These are phyloP conservation scores for Inga laurina DNA, from an alignment of 306 rosid species.

Conservation along the genomic window DNA sequence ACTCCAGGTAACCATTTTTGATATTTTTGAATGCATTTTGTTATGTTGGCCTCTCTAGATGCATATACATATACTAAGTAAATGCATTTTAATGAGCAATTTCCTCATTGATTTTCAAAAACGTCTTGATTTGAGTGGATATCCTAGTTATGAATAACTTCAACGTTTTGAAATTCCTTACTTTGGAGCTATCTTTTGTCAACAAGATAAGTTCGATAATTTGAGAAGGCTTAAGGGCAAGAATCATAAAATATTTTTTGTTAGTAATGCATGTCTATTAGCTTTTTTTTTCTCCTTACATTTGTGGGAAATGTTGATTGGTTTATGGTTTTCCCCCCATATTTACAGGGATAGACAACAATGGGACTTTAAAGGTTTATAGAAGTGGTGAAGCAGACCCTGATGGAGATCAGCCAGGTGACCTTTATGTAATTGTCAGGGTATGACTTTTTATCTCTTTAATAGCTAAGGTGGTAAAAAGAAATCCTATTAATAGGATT, in stretches of 20 bases:
- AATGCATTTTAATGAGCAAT: slow-evolving; percentile 5
- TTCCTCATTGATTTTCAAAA: not conserved
- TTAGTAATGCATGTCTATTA: slow-evolving; percentile 1
- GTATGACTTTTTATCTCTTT: slow-evolving; percentile 31
- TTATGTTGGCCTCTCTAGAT: slow-evolving; percentile 9
- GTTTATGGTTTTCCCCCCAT: slow-evolving; percentile 7
- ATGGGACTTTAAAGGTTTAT: slow-evolving; percentile 58
- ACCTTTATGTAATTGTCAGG: slow-evolving; percentile 74
- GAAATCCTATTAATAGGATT: too few relatives aligned
- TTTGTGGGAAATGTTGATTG: slow-evolving; percentile 18
- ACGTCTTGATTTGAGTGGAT: not conserved
- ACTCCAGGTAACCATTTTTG: slow-evolving; percentile 53
- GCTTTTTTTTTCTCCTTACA: not conserved
- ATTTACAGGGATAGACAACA: slow-evolving; percentile 72
- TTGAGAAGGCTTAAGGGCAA: not conserved
- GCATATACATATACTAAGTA: not conserved
- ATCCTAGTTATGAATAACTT: not conserved
- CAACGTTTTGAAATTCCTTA: not conserved
- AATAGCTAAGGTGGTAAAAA: slow-evolving; percentile 2
- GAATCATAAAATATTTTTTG: not conserved
- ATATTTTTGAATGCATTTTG: slow-evolving; percentile 2
- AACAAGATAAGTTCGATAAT: not conserved
- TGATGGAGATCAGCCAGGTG: slow-evolving; percentile 83
- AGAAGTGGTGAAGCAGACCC: slow-evolving; percentile 93
- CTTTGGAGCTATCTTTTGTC: slow-evolving; percentile 10